A percentile compares a stretch with the other conserved stretches of the same genome.
These are phyloP conservation scores for Furcasterigmium furcatum DNA, from an alignment of 2,329 filamentous ascomycete genomes.

Conservation along the genomic window DNA sequence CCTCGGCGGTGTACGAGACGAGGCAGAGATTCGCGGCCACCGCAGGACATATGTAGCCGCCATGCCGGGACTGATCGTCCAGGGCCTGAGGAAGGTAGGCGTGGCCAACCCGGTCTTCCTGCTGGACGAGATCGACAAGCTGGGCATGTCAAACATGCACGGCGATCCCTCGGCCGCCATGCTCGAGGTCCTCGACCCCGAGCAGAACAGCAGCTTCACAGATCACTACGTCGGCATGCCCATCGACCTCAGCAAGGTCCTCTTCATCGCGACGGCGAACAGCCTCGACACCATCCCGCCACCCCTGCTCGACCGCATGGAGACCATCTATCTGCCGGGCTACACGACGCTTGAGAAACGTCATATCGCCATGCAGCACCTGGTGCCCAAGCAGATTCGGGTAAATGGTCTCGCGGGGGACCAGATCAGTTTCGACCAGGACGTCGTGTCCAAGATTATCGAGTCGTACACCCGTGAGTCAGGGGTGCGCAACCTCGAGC, in stretches of 20 bases:
- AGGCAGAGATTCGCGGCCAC: slow-evolving; percentile 95
- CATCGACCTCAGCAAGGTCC: slow-evolving; percentile 90
- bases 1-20: slow-evolving; percentile 89
- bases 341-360: slow-evolving; percentile 97
- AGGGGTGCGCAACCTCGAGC: slow-evolving; percentile 92
- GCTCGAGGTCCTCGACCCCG: slow-evolving; percentile 95
- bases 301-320: slow-evolving; percentile 95
- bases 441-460: slow-evolving; percentile 92
- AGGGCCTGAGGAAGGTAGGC: slow-evolving; percentile 90
- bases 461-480: slow-evolving; percentile 95
- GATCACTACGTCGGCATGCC: slow-evolving; percentile 97
- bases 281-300: slow-evolving; percentile 90
- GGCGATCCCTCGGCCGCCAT: slow-evolving; percentile 96
- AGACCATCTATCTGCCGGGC: slow-evolving; percentile 87
- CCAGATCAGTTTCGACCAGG: slow-evolving; percentile 73
- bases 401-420: slow-evolving; percentile 76
- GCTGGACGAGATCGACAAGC: slow-evolving; percentile 97
- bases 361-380: slow-evolving; percentile 86
- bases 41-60: slow-evolving; percentile 94
- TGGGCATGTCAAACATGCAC: slow-evolving; percentile 86
- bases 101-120: slow-evolving; percentile 94
- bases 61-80: slow-evolving; percentile 96
- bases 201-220: slow-evolving; percentile 92
- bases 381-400: slow-evolving; percentile 94
- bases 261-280: slow-evolving; percentile 98